Base-by-base conservation (phyloP, 2,329 filamentous ascomycete genomes). In the Xylogone sp. region DNA sequence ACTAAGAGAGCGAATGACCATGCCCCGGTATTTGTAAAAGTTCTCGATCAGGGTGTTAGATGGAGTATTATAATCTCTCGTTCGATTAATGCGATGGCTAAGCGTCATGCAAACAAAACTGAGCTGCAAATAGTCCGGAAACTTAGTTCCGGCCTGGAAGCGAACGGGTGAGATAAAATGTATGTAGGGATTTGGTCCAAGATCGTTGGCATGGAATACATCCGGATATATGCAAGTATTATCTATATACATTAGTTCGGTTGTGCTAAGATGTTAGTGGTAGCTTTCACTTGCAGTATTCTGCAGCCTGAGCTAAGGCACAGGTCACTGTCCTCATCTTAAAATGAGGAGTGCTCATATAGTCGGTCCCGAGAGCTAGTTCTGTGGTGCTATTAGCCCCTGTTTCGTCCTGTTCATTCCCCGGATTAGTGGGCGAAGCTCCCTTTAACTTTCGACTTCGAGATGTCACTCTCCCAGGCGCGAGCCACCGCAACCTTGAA, bases 381-480 rank as follows among this genome's bases (percentile, higher is more conserved):
- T 31, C 27, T 31, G 27, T 8, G 7, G 27, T n/a, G n/a, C n/a
- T n/a, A n/a, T n/a, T 13, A 31, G 27, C 27, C 27, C 27, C 7
- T 7, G 27, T 31, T 13, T 8, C 13, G 13, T 31, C 27, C 13
- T 31, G 27, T 7, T 13, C 13, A 31, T 31, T 7, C 7, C 27
- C 13, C 8, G 27, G 13, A 31, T 31, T 31, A 31, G 7, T 31
- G 13, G 13, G 27, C 6, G 31, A 45, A 16, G 18, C 34, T 13
- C 31, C 43, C 31, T 45, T 18, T 24, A 9, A 13, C 45, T 47
- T 59, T 27, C 57, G 53, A 12, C 57, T 61, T 31, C 68, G 60
- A 13, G 64, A 64, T 27, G 63, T 65, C 6, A 72, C 64, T 46
- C 57, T 67, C 3, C 70, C 70, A 1, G 69, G 68, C n/a, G 67